Evolutionary conservation across 2,329 filamentous ascomycete species (phyloP).

Genomic region (Cladosporium sp.): DNA sequence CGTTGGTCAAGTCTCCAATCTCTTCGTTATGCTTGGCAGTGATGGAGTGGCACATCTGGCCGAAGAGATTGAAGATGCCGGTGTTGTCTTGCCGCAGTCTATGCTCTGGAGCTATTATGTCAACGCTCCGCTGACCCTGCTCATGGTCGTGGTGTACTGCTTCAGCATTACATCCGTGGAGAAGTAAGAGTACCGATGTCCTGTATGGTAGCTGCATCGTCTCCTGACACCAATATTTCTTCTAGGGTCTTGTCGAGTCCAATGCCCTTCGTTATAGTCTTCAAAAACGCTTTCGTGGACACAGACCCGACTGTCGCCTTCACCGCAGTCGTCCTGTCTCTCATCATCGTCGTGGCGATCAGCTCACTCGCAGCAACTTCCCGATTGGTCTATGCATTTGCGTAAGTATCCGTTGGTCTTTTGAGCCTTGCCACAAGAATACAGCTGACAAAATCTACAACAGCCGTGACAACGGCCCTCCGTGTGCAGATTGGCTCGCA

Average conservation of each 20-base stretch:
- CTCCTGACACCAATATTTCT: background rate
- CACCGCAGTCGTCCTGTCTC: conserved; percentile 30
- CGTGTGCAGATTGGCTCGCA: conserved; percentile 27
- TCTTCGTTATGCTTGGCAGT: conserved; percentile 30
- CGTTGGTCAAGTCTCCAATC: conserved; percentile 36
- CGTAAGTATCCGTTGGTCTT: conserved; percentile 22
- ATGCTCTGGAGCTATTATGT: conserved; percentile 36
- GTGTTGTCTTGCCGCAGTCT: conserved; percentile 32
- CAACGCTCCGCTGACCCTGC: conserved; percentile 28
- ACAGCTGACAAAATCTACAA: conserved; percentile 23
- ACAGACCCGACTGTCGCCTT: conserved; percentile 27
- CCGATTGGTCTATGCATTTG: conserved; percentile 38
- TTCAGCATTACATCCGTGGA: conserved; percentile 26
- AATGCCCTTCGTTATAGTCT: conserved; percentile 32
- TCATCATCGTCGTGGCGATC: conserved; percentile 20
- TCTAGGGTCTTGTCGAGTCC: conserved; percentile 21
- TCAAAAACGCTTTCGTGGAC: conserved; percentile 29
- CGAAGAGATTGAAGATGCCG: conserved; percentile 35
- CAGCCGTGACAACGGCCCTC: conserved; percentile 38
- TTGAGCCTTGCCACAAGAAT: background rate
- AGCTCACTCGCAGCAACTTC: conserved; percentile 13
- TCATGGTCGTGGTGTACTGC: conserved; percentile 30
- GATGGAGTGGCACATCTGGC: conserved; percentile 38
- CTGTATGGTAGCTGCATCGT: background rate
- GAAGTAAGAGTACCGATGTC: background rate